Evolutionary conservation across 1,284 basidiomycete species (phyloP), one percentile per base, ranked within the genome.

Genomic region (Apiotrichum porosum): DNA sequence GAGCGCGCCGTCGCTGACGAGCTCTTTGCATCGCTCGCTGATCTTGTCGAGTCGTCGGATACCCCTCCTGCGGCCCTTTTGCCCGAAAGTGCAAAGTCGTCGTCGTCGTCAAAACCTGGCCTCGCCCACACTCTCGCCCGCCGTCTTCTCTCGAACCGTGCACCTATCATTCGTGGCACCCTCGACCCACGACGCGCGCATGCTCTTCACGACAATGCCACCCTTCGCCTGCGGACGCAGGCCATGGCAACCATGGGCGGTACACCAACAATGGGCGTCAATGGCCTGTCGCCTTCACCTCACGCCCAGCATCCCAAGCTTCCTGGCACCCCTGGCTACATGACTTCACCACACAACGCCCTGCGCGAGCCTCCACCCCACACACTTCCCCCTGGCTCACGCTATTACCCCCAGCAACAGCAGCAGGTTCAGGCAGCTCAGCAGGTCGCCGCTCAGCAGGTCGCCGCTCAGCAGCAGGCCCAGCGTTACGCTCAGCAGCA

Each of bases 161-260:
- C 51, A 3, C 68, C 69, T 3, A 37, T 50, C 17, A 57, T 69
- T 13, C 62, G 69, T 4, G 69, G 69, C 10, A 69, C 61, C 10
- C 58, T 69, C 8, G 68, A 71, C 50, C 63, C 63, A 8, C 56
- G 63, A 8, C 63, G 69, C 3, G 60, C 63, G 5, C 57, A 57
- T 22, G 69, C 69, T 17, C 44, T 71, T 17, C 66, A 68, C 47
- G 69, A 71, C 26, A 53, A 53, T 32, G 47, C 45, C 22, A 57
- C 55, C 14, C 43, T 53, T 24, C 45, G 43, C 8, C 45, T 57
- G 2, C 42, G 49, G 10, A 40, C 51, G 1, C 51, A 51, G 23
- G 45, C 54, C 1, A 42, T 35, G 6, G 53, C 53, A 6, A 43
- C 49, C 10, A 47, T 51, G n/a, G 34, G 31, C 28, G 37, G 44